Evolutionary conservation across 768 basidiomycete genomes (phyloP), one percentile per base, ranked within the genome.

Genomic region (Termitomyces sp.): DNA sequence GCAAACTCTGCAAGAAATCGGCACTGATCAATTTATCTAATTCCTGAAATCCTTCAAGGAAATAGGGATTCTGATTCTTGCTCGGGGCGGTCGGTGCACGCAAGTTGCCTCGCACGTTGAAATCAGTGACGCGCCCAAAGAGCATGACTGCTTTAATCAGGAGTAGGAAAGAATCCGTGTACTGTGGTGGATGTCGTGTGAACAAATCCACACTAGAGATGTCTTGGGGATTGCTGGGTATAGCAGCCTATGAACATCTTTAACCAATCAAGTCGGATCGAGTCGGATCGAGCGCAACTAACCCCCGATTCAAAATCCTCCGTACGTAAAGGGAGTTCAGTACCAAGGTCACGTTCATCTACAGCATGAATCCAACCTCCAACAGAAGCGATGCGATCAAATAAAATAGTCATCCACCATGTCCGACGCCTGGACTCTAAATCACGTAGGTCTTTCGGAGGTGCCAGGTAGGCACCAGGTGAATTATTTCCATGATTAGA

Each of bases 331-430:
- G 92, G 92, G 55, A 94, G 74, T 68, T 93, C 92, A 15, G 92
- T 93, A 9, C 89, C 91, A 34, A 94, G 76, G 68, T 93, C 91
- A 50, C 85, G 81, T 68, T 94, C 91, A 63, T 92, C 89, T 18
- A 94, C 83, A 8, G 84, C 87, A 66, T 94, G 92, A 39, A 91
- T 80, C 92, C 92, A 94, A 18, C 92, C 91, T 45, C 90, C 91
- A 27, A 87, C 83, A 39, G 86, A 87, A 37, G 83, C 82, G 49
- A 92, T 91, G 31, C 91, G 87, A 70, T 94, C 91, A 69, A 93
- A 93, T 48, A 92, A 73, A 42, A 94, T 84, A 20, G 89, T 86
- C 89, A 92, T 92, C 91, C 91, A 94, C 92, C 92, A 94, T 5
- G 91, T 88, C 54, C 92, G 80, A 52, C 92, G 79, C 60, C 91